Base-by-base conservation (phyloP, 106 monocot species). In the Dendrobium huoshanense region DNA sequence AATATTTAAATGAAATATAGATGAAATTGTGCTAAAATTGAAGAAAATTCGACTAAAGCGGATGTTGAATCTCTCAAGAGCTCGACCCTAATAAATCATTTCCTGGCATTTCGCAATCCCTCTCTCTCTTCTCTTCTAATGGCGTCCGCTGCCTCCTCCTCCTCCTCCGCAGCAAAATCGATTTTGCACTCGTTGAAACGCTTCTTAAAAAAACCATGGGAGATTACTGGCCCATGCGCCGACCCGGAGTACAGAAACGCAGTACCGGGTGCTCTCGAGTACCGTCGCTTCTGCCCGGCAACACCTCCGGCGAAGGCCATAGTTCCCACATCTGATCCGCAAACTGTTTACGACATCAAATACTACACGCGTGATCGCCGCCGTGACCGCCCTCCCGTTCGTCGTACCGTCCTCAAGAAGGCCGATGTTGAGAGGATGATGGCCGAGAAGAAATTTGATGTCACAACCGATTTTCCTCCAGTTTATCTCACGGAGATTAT, bases 121-220 rank as follows among this genome's bases (percentile, higher is more conserved):
- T 51, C 51, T 51, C n/a, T n/a, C 51, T 51, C 37, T 64, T 37
- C 70, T 37, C 80, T 51, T 31, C 79, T n/a, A 45, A 77, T 77
- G 80, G 75, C 85, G 37, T 49, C 88, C 55, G 24, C 6, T 15
- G 15, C 64, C 25, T 4, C n/a, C 25, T 9, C 64, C 25, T 4
- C 25, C 64, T 70, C 70, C 33, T 1, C 7, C 1, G 80, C 80
- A n/a, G 81, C 73, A 5, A 93, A 87, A 78, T 85, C 90, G n/a
- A 10, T 97, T 9, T 5, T 91, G 68, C 89, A 92, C 51, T 67
- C 81, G 6, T 80, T 97, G 13, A 77, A 55, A 51, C 81, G 83
- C 20, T 89, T 82, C 92, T 73, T 97, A 75, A 97, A 97, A 85
- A 91, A 89, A 82, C 96, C 96, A 9, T 97, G 96, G 96, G 94